Evolutionary conservation across 331 rosid genomes (phyloP).

Genomic region (Pyracantha coccinea): DNA sequence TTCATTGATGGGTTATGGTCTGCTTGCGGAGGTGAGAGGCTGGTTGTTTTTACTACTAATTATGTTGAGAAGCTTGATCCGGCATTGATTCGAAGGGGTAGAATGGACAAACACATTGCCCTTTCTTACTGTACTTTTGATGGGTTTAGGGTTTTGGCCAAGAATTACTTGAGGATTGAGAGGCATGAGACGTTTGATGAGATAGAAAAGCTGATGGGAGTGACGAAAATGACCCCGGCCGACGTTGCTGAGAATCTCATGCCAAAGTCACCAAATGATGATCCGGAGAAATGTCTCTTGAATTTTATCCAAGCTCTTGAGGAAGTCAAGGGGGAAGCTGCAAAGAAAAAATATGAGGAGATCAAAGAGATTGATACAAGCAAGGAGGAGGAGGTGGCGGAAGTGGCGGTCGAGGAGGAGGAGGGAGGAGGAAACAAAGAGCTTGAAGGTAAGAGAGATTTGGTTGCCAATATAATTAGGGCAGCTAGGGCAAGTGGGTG

Average conservation of each 20-base stretch:
- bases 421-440: constrained; percentile 14
- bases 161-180: constrained; percentile 52
- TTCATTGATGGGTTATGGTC: constrained; percentile 87
- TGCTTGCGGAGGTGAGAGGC: constrained; percentile 67
- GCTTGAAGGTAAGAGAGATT: constrained; percentile 12
- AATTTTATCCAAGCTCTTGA: constrained; percentile 53
- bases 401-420: not conserved
- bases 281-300: constrained; percentile 50
- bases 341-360: constrained; percentile 23
- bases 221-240: constrained; percentile 63
- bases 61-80: constrained; percentile 77
- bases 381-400: not conserved
- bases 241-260: constrained; percentile 81
- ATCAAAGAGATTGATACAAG: constrained; percentile 15
- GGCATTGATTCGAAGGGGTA: constrained; percentile 68
- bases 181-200: constrained; percentile 43
- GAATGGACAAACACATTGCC: constrained; percentile 80
- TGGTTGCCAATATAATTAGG: not conserved
- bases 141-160: constrained; percentile 70
- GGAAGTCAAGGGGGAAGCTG: constrained; percentile 25
- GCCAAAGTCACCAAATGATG: constrained; percentile 68
- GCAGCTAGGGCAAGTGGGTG: not conserved
- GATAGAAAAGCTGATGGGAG: constrained; percentile 38
- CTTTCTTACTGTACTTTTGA: constrained; percentile 63
- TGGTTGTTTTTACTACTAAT: constrained; percentile 71